phyloP scores from a whole-genome alignment of 805 yeast genomes.

The Starmera caribaea region DNA sequence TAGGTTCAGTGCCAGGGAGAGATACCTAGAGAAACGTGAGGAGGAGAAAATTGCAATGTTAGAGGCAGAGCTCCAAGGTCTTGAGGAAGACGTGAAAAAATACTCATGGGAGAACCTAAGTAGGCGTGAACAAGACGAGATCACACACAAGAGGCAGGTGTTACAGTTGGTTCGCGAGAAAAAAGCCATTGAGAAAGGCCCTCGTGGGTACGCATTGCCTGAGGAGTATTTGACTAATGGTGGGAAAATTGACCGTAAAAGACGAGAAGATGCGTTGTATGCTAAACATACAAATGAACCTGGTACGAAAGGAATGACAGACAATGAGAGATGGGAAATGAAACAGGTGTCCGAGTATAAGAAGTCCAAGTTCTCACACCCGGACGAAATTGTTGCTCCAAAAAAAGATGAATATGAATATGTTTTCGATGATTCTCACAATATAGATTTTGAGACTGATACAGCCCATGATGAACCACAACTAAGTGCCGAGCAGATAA shows the following conservation, averaged over 20 bases:
- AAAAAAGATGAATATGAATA: constrained; percentile 52
- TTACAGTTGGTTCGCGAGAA: constrained; percentile 32
- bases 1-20: constrained; percentile 38
- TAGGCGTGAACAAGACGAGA: constrained; percentile 39
- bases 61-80: constrained; percentile 35
- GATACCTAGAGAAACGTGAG: constrained; percentile 38
- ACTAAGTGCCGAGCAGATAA: constrained; percentile 21
- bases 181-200: constrained; percentile 21
- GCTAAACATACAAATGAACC: constrained; percentile 25
- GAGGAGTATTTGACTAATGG: constrained; percentile 43
- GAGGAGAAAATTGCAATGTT: constrained; percentile 33
- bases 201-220: constrained; percentile 40
- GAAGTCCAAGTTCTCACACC: constrained; percentile 18
- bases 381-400: constrained; percentile 33
- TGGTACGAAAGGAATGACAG: constrained; percentile 22
- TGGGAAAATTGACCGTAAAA: constrained; percentile 42
- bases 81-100: constrained; percentile 37
- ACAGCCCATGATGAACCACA: constrained; percentile 12
- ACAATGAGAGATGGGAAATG: constrained; percentile 15
- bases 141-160: constrained; percentile 39
- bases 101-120: constrained; percentile 49
- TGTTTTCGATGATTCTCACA: constrained; percentile 64
- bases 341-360: constrained; percentile 11
- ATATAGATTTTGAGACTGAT: constrained; percentile 41
- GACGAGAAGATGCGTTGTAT: constrained; percentile 43